Base-by-base conservation (phyloP, 2,329 filamentous ascomycete genomes). In the Diaporthe destruens region DNA sequence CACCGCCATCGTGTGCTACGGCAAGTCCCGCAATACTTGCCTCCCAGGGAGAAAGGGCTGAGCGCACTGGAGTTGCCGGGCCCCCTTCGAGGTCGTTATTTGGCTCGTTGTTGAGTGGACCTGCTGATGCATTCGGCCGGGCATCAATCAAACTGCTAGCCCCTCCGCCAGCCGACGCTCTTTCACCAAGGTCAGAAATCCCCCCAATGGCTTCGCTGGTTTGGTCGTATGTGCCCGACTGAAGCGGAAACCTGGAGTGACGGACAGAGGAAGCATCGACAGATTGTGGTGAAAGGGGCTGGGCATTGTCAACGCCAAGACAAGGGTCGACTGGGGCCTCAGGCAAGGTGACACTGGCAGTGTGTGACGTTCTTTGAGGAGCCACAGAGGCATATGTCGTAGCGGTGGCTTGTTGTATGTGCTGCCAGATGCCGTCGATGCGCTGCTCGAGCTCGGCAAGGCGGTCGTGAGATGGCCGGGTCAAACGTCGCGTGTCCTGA, bases 341-440 rank as follows among this genome's bases (percentile, higher is more conserved):
- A 18, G 32, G n/a, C 6, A 23, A 20, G 32, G 20, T 2, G 18
- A 39, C 29, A 14, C 18, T 56, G 54, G 20, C 32, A n/a, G 55
- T 8, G 11, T 39, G 55, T 57, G 55, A 2, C 29, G 6, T 1
- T 34, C 16, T 55, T 1, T 6, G 34, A 25, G 55, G 55, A 39
- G n/a, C n/a, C 55, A 57, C 20, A 7, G 55, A 18, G 9, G 54
- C 36, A 23, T 34, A 39, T 36, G 3, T 9, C 20, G 12, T 25
- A 23, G 20, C 39, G n/a, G 34, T 9, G 55, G 55, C n/a, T 57
- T 57, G 56, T 57, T 57, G 56, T 6, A 59, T 59, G 16, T 59
- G 56, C 36, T 59, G 36, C 56, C 56, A 59, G 36, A 59, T 42
- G 23, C n/a, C 55, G 14, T 59, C 36, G 56, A 59, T 59, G 16